These are phyloP conservation scores for Vickermania ingenoplastis DNA, from an alignment of 208 protist genomes.

Conservation along the genomic window DNA sequence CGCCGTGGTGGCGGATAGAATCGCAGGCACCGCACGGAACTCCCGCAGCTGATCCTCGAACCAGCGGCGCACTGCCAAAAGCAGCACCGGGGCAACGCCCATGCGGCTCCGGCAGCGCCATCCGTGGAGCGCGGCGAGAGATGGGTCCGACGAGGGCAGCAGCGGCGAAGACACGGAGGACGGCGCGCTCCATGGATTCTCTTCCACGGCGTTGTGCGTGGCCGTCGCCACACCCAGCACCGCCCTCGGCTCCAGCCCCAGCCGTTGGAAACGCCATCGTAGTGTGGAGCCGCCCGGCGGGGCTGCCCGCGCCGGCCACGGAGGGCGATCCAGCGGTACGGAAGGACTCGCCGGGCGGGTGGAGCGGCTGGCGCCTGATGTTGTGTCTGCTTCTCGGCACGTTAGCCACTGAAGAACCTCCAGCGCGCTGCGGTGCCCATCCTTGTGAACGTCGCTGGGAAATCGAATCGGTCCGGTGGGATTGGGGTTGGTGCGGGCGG, in stretches of 20 bases:
- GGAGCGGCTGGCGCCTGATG: not conserved
- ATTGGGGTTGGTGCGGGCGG: not conserved
- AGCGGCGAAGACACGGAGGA: not conserved
- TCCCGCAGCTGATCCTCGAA: constrained; percentile 43
- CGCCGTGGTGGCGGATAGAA: constrained; percentile 54
- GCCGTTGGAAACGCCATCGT: too few species aligned
- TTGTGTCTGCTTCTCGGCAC: constrained; percentile 12
- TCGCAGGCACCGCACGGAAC: constrained; percentile 33
- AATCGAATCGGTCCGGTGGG: not conserved
- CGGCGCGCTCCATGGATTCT: not conserved
- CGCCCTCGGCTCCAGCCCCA: not conserved
- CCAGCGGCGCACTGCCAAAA: constrained; percentile 42
- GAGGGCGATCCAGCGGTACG: too few species aligned
- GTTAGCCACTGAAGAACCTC: constrained; percentile 70
- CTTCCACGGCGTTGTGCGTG: not conserved
- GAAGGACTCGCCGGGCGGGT: too few species aligned
- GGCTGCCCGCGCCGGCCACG: not conserved
- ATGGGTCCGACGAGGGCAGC: constrained; percentile 5
- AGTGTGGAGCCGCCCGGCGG: not conserved
- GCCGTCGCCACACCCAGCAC: too few species aligned
- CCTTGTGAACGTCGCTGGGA: not conserved
- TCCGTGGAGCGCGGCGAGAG: not conserved
- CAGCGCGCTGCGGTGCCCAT: constrained; percentile 33
- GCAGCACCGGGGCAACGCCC: constrained; percentile 17
- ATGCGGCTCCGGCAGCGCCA: constrained; percentile 8